phyloP scores from a whole-genome alignment of 208 protist species.

The Wallacemonas sp. region DNA sequence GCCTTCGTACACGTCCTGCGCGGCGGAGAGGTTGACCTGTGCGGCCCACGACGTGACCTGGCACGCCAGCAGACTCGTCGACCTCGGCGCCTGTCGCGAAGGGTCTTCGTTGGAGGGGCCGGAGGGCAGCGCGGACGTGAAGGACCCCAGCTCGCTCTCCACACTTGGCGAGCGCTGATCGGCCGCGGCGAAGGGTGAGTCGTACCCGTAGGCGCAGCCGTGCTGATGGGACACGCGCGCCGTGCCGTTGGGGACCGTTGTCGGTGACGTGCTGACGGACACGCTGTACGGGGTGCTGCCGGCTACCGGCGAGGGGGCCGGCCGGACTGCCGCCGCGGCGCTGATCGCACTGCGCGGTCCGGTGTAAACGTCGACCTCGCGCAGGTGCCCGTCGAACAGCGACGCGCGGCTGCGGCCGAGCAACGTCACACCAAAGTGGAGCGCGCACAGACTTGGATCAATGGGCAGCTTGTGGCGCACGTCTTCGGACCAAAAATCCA shows the following conservation, averaged over 20 bases:
- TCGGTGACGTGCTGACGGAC: background rate
- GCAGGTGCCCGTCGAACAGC: background rate
- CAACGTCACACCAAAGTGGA: background rate
- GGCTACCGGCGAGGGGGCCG: background rate
- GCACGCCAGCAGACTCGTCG: no score
- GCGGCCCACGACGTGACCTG: slow-evolving; percentile 21
- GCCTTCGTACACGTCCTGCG: slow-evolving; percentile 22
- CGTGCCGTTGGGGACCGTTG: no score
- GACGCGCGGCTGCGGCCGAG: background rate
- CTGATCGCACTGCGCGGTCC: slow-evolving; percentile 1
- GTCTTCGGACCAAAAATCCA: slow-evolving; percentile 23
- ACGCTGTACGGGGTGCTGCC: background rate
- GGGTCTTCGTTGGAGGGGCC: no score
- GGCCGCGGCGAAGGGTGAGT: background rate
- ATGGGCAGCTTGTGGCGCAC: background rate
- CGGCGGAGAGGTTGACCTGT: slow-evolving; percentile 18
- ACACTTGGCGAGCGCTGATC: slow-evolving; percentile 2
- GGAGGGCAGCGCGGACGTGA: background rate
- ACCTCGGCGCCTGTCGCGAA: no score
- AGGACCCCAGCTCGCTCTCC: slow-evolving; percentile 7
- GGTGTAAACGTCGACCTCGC: background rate
- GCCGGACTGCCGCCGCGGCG: background rate
- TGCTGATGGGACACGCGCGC: no score
- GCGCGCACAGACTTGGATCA: background rate
- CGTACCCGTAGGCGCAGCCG: no score